Conservation (phyloP, 192 early-diverging fungal genomes). For the Backusella tarrabulga region DNA sequence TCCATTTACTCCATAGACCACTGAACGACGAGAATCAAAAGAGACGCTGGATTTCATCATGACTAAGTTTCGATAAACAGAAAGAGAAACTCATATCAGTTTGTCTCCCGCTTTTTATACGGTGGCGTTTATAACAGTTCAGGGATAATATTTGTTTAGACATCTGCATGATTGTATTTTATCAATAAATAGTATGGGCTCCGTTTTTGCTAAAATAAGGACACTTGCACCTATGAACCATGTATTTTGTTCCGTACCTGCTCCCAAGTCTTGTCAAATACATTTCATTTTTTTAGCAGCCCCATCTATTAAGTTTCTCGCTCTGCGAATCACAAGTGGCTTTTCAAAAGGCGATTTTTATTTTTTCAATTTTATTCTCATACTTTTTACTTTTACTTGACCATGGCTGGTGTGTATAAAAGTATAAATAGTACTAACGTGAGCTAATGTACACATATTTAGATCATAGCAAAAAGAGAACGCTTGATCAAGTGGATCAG, state of each 20-base stretch:
- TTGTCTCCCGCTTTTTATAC: neutral
- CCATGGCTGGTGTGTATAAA: neutral
- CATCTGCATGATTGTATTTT: no score
- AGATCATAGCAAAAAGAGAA: neutral
- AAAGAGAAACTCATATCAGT: neutral
- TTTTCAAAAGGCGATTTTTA: neutral
- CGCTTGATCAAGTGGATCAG: constrained; percentile 9
- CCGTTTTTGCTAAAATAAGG: no score
- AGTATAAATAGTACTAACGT: neutral
- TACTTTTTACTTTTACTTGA: neutral
- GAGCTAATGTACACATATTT: neutral
- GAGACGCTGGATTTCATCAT: neutral
- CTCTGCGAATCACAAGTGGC: neutral
- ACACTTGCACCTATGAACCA: no score
- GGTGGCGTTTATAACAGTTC: neutral
- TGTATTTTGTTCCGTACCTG: no score
- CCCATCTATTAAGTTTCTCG: no score
- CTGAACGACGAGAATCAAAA: constrained; percentile 47
- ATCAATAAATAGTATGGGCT: no score
- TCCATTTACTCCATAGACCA: constrained; percentile 55
- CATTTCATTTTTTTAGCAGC: no score
- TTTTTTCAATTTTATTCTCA: neutral
- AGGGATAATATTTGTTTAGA: neutral
- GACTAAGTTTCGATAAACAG: neutral
- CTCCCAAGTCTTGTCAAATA: no score